These are phyloP conservation scores for Plasmodium vivax DNA, from an alignment of 169 alveolate genomes.

Conservation along the genomic window DNA sequence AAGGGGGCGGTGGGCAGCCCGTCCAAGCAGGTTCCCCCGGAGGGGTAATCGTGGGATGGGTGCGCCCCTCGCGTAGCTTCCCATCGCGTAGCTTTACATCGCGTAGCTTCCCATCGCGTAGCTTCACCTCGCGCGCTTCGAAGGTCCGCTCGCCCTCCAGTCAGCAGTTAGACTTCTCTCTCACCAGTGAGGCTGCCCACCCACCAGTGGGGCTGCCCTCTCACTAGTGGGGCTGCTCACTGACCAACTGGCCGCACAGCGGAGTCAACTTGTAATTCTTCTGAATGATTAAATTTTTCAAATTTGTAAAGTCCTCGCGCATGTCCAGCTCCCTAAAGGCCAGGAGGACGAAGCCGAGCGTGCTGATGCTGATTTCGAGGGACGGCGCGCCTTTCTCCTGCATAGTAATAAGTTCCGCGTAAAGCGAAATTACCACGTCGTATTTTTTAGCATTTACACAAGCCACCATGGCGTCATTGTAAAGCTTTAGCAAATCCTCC, in stretches of 20 bases:
- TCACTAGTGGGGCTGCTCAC: neutral
- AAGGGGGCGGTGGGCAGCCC: neutral
- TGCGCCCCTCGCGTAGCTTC: neutral
- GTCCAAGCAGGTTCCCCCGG: neutral
- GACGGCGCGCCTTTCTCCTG: conserved; percentile 45
- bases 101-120: too few species aligned
- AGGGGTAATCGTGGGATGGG: neutral
- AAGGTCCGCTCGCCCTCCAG: neutral
- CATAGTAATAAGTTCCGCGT: conserved; percentile 54
- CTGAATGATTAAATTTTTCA: conserved; percentile 58
- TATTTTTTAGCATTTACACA: conserved; percentile 52
- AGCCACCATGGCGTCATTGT: conserved; percentile 50
- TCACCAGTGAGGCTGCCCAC: too few species aligned
- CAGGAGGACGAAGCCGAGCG: conserved; percentile 57
- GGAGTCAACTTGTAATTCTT: conserved; percentile 72
- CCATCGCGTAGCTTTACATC: too few species aligned
- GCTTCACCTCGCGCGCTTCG: neutral
- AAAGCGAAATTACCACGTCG: conserved; percentile 58
- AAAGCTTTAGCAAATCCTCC: conserved; percentile 36
- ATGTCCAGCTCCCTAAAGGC: conserved; percentile 68
- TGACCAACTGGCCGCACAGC: conserved; percentile 33
- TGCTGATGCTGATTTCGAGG: conserved; percentile 33
- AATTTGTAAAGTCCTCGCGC: conserved; percentile 52
- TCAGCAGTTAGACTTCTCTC: too few species aligned
- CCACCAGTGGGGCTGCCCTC: too few species aligned